phyloP scores from a whole-genome alignment of 768 basidiomycete genomes.

The Rhodocollybia butyracea region DNA sequence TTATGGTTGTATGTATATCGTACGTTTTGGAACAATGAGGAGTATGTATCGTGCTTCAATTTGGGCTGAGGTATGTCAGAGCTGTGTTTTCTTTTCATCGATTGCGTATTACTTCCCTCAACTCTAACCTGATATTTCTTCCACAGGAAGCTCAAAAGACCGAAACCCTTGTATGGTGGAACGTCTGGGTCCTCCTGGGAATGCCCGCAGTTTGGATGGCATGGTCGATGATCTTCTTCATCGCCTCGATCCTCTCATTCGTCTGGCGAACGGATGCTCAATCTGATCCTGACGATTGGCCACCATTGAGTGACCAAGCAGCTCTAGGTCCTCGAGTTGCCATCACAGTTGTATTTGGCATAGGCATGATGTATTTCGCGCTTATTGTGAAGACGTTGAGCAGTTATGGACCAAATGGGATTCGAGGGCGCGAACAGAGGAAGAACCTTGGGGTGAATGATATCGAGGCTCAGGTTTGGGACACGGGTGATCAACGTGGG shows the following conservation, averaged over 20 bases:
- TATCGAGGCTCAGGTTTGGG: neutral
- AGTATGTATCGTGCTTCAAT: conserved; percentile 52
- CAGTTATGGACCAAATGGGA: conserved; percentile 43
- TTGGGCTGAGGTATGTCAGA: conserved; percentile 52
- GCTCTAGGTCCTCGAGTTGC: conserved; percentile 52
- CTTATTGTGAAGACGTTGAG: conserved; percentile 62
- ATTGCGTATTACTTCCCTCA: neutral
- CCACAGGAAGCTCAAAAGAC: conserved; percentile 28
- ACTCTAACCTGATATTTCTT: neutral
- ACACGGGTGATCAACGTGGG: neutral
- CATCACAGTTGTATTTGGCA: conserved; percentile 47
- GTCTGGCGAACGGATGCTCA: conserved; percentile 62
- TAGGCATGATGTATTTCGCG: conserved; percentile 60
- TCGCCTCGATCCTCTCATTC: conserved; percentile 59
- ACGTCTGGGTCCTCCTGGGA: conserved; percentile 54
- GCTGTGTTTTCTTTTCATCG: neutral
- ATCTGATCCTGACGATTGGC: conserved; percentile 31
- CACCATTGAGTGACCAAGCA: conserved; percentile 32
- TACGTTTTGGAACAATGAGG: conserved; percentile 54
- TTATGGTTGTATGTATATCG: conserved; percentile 54
- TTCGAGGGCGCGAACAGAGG: neutral
- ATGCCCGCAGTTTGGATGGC: conserved; percentile 52
- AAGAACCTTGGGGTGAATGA: neutral
- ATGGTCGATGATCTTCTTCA: conserved; percentile 66
- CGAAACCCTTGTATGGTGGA: conserved; percentile 32